Base-by-base conservation (phyloP, 75 land plant species). In the Selaginella tamariscina region DNA sequence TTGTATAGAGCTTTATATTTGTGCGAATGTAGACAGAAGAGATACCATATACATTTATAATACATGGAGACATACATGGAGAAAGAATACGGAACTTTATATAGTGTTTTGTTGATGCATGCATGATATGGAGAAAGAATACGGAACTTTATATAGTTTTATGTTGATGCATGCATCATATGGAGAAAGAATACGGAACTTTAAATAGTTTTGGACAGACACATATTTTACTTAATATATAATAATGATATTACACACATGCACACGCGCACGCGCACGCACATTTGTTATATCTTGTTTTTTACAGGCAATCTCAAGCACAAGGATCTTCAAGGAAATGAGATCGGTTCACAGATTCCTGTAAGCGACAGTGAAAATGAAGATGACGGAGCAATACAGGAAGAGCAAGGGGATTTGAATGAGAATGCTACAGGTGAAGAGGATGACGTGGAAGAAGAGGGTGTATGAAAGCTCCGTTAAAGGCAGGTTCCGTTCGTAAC, bases 251-350 rank as follows among this genome's bases (percentile, higher is more conserved):
- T 24, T 1, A 65, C 56, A 31, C 20, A 13, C 24, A 30, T 44
- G 18, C n/a, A n/a, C n/a, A n/a, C n/a, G n/a, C n/a, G n/a, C n/a
- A n/a, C n/a, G n/a, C n/a, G n/a, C n/a, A n/a, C n/a, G n/a, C n/a
- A n/a, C n/a, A n/a, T n/a, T n/a, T n/a, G n/a, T n/a, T n/a, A n/a
- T n/a, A n/a, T n/a, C n/a, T n/a, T 64, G 24, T 29, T 55, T 1
- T 32, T n/a, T 55, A 65, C 82, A 91, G 96, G 96, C 31, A 85
- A 83, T 62, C 70, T 91, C 32, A 88, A 91, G 66, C 96, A 91
- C 64, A 91, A 91, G 54, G 86, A 91, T 33, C 66, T 91, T 70
- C 71, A 56, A 29, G 96, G 96, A 29, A 87, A 82, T 26, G 93
- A 83, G 65, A 81, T 91, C 65, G 81, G 85, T 68, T 91, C 96